Base-by-base conservation (phyloP, 768 basidiomycete genomes). In the Russula virescens region DNA sequence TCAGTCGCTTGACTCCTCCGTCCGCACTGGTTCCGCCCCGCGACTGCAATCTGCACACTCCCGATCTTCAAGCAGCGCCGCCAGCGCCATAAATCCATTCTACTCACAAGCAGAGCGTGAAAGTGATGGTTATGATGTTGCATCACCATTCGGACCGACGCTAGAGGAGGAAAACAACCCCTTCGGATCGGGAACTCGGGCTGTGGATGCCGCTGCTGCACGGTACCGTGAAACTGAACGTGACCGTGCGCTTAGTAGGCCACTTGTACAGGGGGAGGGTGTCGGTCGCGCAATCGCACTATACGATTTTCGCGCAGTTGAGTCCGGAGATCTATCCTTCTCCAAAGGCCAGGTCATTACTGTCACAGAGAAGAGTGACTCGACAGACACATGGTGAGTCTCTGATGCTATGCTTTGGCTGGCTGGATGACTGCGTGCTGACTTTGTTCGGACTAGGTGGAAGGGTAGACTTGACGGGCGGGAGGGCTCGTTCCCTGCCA, bases 401-500 rank as follows among this genome's bases (percentile, higher is more conserved):
- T 11, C 38, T 34, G 53, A 5, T 31, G 31, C 31, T 31, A 8
- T 8, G 25, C n/a, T 31, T 55, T 19, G 14, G 7, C 53, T 40
- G 14, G 11, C 8, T 5, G 35, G 1, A 8, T 31, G 16, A 19
- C 18, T 52, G 3, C 5, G 11, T 51, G 23, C 51, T 53, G n/a
- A 53, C 40, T 35, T 57, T 6, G 55, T 50, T 31, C 13, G n/a
- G 42, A 23, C 18, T 61, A 90, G 88, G 88, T 92, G 90, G 90
- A 86, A 79, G 16, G 90, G 90, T n/a, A 86, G 82, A 69, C 63
- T 85, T 2, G 73, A 81, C 23, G 80, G 79, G 18, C 72, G 78
- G 43, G 76, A 82, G 66, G 91, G 91, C 0, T 81, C 87, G 49
- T 92, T 93, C 72, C 90, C 90, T 38, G 90, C 90, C 18, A 91